Base-by-base conservation (phyloP, 176 grass and related monocot species). In the Alopecurus myosuroides region DNA sequence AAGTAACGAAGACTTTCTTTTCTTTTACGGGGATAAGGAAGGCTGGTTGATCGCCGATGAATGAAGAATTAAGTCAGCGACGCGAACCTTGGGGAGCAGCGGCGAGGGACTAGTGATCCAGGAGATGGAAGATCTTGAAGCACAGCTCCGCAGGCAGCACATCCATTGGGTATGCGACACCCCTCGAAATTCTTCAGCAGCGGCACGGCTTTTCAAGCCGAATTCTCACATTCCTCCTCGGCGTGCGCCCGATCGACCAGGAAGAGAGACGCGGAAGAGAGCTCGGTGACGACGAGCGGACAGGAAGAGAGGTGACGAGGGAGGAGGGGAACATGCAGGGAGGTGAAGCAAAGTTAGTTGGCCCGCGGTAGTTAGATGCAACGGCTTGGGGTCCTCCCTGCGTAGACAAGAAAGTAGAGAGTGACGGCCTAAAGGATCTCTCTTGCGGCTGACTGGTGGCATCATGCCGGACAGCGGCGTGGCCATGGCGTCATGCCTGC, bases 101-200 rank as follows among this genome's bases (percentile, higher is more conserved):
- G 37, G 95, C 88, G 33, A 98, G 90, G 77, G 88, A 74, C 51
- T 44, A 84, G 77, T 88, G 84, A 98, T 91, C 85, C n/a, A n/a
- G n/a, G n/a, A n/a, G n/a, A n/a, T n/a, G n/a, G n/a, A n/a, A n/a
- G n/a, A n/a, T n/a, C n/a, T 89, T 88, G 57, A 95, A 34, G 81
- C 75, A 93, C 31, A 98, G 77, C 76, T 98, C 93, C 31, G 33
- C 71, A 2, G 95, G 91, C 52, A 98, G 41, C 36, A 25, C 79
- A 19, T 92, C 92, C 90, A 90, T n/a, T n/a, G n/a, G n/a, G n/a
- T n/a, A n/a, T 92, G n/a, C 20, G 49, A 2, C 18, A 2, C 11
- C 33, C 9, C 79, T 23, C 34, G 61, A 64, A n/a, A 17, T 68
- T 46, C 51, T 52, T 37, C 80, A 4, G 13, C 1, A 5, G 53